These are phyloP conservation scores for Coemansia umbellata DNA, from an alignment of 192 early-diverging fungal species.

Conservation along the genomic window DNA sequence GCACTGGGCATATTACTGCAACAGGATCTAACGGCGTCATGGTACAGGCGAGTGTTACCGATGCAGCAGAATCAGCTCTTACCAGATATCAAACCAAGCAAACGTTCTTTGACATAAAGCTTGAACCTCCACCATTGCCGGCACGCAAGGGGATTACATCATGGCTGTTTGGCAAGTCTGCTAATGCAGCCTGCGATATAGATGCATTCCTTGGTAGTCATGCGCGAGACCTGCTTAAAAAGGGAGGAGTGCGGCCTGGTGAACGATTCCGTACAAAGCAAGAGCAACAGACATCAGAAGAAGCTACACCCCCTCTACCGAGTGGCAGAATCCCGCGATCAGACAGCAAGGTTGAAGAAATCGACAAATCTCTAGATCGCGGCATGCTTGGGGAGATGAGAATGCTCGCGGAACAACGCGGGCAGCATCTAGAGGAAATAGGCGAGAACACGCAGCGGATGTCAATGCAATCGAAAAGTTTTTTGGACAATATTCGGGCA, in stretches of 20 bases:
- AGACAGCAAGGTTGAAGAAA: slow-evolving; percentile 9
- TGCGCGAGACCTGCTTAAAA: slow-evolving; percentile 20
- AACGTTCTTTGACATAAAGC: slow-evolving; percentile 12
- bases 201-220: slow-evolving; percentile 30
- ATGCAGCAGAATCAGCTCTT: background rate
- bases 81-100: background rate
- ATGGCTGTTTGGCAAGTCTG: slow-evolving; percentile 39
- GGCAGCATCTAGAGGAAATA: slow-evolving; percentile 26
- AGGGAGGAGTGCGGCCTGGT: slow-evolving; percentile 23
- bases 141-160: slow-evolving; percentile 38
- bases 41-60: slow-evolving; percentile 11
- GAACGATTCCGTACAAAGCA: slow-evolving; percentile 4
- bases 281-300: background rate
- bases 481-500: slow-evolving; percentile 32
- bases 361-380: slow-evolving; percentile 3
- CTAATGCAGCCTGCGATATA: slow-evolving; percentile 24
- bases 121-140: slow-evolving; percentile 13
- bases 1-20: slow-evolving; percentile 11
- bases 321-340: background rate
- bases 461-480: slow-evolving; percentile 18
- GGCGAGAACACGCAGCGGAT: slow-evolving; percentile 16
- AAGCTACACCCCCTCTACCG: background rate
- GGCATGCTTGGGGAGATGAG: slow-evolving; percentile 8
- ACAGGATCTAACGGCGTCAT: slow-evolving; percentile 10
- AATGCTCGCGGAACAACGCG: slow-evolving; percentile 38